These are phyloP conservation scores for Escallonia herrerae DNA, from an alignment of 129 eudicot genomes.

Conservation along the genomic window DNA sequence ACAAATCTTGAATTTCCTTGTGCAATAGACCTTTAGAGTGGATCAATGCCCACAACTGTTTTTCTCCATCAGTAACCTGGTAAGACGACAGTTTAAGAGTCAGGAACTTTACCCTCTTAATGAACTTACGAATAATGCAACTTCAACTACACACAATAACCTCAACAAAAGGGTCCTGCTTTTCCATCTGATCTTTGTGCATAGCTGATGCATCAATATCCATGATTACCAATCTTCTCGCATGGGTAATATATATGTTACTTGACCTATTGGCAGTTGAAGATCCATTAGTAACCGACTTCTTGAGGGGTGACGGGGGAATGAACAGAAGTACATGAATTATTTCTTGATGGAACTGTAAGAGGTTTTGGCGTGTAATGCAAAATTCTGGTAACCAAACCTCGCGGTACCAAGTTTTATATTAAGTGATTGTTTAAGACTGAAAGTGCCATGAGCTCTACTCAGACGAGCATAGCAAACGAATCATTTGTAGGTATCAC, in stretches of 20 bases:
- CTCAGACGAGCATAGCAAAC: too few species aligned
- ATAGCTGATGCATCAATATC: slow-evolving; percentile 17
- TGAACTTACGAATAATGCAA: slow-evolving; percentile 8
- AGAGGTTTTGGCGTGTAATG: too few species aligned
- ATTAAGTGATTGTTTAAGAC: too few species aligned
- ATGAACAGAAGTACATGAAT: neutral
- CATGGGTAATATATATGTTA: neutral
- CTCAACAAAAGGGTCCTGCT: slow-evolving; percentile 42
- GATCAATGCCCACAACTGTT: slow-evolving; percentile 52
- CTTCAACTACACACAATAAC: slow-evolving; percentile 26
- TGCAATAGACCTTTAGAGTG: slow-evolving; percentile 61
- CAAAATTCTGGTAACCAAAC: too few species aligned
- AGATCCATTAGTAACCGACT: neutral
- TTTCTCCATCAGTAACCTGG: slow-evolving; percentile 62
- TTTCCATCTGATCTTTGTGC: slow-evolving; percentile 31
- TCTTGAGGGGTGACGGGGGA: neutral
- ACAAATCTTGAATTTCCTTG: slow-evolving; percentile 50
- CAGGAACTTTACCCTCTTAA: neutral
- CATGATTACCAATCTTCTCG: slow-evolving; percentile 19
- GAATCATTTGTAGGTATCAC: too few species aligned
- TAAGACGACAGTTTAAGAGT: neutral
- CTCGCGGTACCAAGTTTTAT: too few species aligned
- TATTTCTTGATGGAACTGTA: neutral
- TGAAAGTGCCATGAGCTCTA: too few species aligned
- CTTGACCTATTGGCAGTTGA: neutral